Base-by-base conservation (phyloP, 2,329 filamentous ascomycete species). In the Magnaporthiopsis rhizophila region DNA sequence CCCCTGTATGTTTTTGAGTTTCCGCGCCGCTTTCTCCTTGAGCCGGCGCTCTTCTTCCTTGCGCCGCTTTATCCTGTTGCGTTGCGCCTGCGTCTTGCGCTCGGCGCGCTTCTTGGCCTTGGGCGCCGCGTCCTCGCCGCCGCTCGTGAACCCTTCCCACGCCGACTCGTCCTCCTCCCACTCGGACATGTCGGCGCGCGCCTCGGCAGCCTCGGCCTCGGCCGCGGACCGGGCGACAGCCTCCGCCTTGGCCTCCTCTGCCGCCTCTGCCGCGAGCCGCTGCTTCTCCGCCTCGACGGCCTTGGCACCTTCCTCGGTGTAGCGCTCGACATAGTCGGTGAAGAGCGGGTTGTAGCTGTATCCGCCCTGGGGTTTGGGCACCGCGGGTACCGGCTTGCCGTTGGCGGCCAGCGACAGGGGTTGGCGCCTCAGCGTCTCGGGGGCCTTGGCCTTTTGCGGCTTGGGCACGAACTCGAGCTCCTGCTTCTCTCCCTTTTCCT, bases 321-420 rank as follows among this genome's bases (percentile, higher is more conserved):
- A 79, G 21, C 94, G 85, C 11, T 85, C 82, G 70, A 93, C 89
- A 83, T 96, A 99, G 67, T 97, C 92, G 67, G 86, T 84, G 70
- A 96, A 96, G 7, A 86, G 80, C 0, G 95, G 95, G 74, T 99
- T 99, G 79, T 99, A 99, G 70, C 91, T 96, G 75, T 89, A 91
- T 65, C 91, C 92, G 21, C 89, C 91, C 8, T 87, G 83, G 1
- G 95, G 95, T 71, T 87, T 90, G 66, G 84, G 82, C 0, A 99
- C 89, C 3, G 92, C 88, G 1, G 91, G 90, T 11, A 96, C 81
- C 0, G 83, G 76, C 74, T 94, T 96, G 53, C 92, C 93, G 72
- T 83, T 91, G 58, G 89, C 90, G n/a, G 90, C 84, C 36, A 98
- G 83, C 3, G 93, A 92, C 63, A 96, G 82, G 3, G 95, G 91